Percentiles rank a stretch among this genome's conserved stretches.
Conservation (phyloP, 164 flowering plant species). For the Protea cynaroides region DNA sequence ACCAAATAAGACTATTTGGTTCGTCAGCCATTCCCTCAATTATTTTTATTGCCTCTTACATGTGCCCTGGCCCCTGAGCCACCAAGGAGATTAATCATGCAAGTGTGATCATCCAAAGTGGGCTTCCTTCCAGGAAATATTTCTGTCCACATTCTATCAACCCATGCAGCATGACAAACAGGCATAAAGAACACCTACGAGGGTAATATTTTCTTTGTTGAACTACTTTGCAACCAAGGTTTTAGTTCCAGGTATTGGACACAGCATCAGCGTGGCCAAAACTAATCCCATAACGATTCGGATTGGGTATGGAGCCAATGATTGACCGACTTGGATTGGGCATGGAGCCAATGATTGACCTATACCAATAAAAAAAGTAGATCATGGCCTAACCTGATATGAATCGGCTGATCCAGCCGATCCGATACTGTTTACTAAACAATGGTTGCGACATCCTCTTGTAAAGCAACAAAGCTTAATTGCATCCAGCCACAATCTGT, state of each 20-base stretch:
- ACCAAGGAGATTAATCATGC: conserved; percentile 54
- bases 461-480: conserved; percentile 46
- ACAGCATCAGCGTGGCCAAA: too few species aligned
- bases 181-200: conserved; percentile 45
- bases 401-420: too few species aligned
- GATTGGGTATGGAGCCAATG: too few species aligned
- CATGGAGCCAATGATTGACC: too few species aligned
- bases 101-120: conserved; percentile 45
- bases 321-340: too few species aligned
- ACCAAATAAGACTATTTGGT: conserved; percentile 47
- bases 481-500: too few species aligned
- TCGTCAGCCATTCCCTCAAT: conserved; percentile 32
- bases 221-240: too few species aligned
- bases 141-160: conserved; percentile 38
- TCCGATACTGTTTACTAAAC: too few species aligned
- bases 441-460: conserved; percentile 49
- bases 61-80: conserved; percentile 33
- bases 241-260: too few species aligned
- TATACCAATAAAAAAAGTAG: too few species aligned
- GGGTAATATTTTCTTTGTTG: conserved; percentile 50
- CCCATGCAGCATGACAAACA: conserved; percentile 33
- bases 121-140: conserved; percentile 42
- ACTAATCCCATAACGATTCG: too few species aligned
- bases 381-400: too few species aligned
- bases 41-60: conserved; percentile 35